A percentile compares a stretch with the other conserved stretches of the same genome.
phyloP scores from a whole-genome alignment of 805 yeast genomes.

The Candida maltosa region DNA sequence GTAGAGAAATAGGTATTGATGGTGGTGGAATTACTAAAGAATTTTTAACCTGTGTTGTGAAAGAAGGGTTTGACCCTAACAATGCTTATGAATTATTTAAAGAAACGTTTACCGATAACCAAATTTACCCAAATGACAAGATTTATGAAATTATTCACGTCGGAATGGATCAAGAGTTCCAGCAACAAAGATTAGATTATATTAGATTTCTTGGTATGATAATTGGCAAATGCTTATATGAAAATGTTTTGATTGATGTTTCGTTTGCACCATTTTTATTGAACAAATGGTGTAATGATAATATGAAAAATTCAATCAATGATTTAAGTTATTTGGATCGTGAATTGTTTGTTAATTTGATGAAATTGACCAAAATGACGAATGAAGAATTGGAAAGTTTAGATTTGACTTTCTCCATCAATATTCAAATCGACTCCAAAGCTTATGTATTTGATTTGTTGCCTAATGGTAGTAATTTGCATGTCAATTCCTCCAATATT shows the following conservation, averaged over 20 bases:
- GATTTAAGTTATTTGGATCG: constrained; percentile 72
- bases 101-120: constrained; percentile 46
- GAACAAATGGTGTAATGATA: constrained; percentile 53
- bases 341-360: constrained; percentile 61
- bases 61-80: constrained; percentile 56
- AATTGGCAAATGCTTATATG: constrained; percentile 87
- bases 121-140: constrained; percentile 72
- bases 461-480: constrained; percentile 47
- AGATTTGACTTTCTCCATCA: constrained; percentile 65
- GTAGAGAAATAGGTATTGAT: constrained; percentile 84
- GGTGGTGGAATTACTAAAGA: constrained; percentile 98
- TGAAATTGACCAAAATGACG: constrained; percentile 54
- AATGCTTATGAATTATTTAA: constrained; percentile 31
- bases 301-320: constrained; percentile 62
- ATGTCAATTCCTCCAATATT: constrained; percentile 61
- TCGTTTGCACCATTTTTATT: constrained; percentile 85
- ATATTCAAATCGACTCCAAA: constrained; percentile 41
- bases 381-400: constrained; percentile 54
- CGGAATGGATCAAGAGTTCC: constrained; percentile 26
- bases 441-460: constrained; percentile 53
- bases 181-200: constrained; percentile 24
- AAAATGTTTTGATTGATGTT: constrained; percentile 74
- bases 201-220: constrained; percentile 73
- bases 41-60: constrained; percentile 68
- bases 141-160: constrained; percentile 33